These are phyloP conservation scores for Collybia mongolica DNA, from an alignment of 768 basidiomycete genomes.

Conservation along the genomic window DNA sequence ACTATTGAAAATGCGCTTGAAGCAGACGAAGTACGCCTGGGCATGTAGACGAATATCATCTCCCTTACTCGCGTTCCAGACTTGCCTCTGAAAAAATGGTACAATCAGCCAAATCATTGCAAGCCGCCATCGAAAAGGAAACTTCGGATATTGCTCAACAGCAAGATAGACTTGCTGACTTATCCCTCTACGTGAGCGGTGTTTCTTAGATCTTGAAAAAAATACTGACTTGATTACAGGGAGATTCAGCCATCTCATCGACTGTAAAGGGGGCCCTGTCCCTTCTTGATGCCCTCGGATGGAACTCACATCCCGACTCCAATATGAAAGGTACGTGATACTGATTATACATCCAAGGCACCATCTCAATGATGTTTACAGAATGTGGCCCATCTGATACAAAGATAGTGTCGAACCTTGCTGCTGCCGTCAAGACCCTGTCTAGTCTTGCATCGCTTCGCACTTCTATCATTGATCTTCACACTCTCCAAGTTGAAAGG, in stretches of 20 bases:
- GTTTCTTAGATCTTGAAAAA: not conserved
- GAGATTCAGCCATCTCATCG: conserved; percentile 12
- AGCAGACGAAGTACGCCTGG: conserved; percentile 25
- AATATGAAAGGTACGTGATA: not conserved
- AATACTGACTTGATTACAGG: conserved; percentile 1
- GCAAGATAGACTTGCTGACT: conserved; percentile 24
- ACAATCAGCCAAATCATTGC: conserved; percentile 21
- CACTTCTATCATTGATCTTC: conserved; percentile 5
- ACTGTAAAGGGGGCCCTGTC: conserved; percentile 7
- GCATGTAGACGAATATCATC: not conserved
- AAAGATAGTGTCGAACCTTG: not conserved
- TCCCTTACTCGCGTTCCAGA: conserved; percentile 11
- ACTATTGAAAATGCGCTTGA: conserved; percentile 24
- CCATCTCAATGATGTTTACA: not conserved
- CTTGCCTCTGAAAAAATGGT: conserved; percentile 20
- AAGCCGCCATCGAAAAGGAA: conserved; percentile 17
- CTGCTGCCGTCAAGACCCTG: conserved; percentile 2
- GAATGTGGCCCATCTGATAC: not conserved
- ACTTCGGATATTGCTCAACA: conserved; percentile 16
- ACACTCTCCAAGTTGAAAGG: conserved; percentile 1
- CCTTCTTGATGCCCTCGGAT: conserved; percentile 10
- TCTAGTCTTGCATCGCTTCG: conserved; percentile 10
- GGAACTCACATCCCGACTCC: not conserved
- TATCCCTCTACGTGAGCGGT: conserved; percentile 24
- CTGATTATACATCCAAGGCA: not conserved